Evolutionary conservation across 129 eudicot species (phyloP).

Genomic region (Tagetes erecta): DNA sequence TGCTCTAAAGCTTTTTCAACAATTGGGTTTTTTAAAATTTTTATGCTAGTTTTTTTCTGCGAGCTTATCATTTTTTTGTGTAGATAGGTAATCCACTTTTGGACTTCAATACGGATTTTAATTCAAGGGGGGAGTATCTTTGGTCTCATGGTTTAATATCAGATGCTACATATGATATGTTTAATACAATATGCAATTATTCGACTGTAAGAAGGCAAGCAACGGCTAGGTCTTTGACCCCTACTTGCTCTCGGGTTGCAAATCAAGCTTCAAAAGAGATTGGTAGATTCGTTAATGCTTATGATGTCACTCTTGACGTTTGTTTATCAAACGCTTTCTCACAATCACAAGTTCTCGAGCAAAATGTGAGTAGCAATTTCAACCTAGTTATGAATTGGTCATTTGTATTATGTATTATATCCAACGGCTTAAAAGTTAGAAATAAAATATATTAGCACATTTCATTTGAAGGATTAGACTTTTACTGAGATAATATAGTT

Average conservation of each 20-base stretch:
- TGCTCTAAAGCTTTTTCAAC: neutral
- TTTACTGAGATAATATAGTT: neutral
- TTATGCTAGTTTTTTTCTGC: neutral
- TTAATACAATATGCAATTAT: conserved; percentile 58
- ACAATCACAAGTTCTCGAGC: conserved; percentile 56
- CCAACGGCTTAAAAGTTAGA: neutral
- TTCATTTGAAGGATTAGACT: neutral
- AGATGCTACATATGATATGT: conserved; percentile 53
- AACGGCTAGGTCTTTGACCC: conserved; percentile 35
- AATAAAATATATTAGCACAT: neutral
- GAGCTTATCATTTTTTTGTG: conserved; percentile 24
- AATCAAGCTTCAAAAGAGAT: conserved; percentile 51
- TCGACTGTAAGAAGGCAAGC: conserved; percentile 67
- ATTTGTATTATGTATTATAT: neutral
- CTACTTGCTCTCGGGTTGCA: conserved; percentile 50
- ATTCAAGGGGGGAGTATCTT: conserved; percentile 66
- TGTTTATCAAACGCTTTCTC: conserved; percentile 53
- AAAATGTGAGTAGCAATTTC: conserved; percentile 35
- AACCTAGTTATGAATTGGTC: neutral
- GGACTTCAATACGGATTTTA: conserved; percentile 81
- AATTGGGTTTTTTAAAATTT: neutral
- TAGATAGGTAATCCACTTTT: conserved; percentile 92
- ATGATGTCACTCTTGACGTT: conserved; percentile 76
- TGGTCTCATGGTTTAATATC: conserved; percentile 98
- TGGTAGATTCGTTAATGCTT: conserved; percentile 51